Evolutionary conservation across 345 rosid species (phyloP).

Genomic region (Linum trigynum): DNA sequence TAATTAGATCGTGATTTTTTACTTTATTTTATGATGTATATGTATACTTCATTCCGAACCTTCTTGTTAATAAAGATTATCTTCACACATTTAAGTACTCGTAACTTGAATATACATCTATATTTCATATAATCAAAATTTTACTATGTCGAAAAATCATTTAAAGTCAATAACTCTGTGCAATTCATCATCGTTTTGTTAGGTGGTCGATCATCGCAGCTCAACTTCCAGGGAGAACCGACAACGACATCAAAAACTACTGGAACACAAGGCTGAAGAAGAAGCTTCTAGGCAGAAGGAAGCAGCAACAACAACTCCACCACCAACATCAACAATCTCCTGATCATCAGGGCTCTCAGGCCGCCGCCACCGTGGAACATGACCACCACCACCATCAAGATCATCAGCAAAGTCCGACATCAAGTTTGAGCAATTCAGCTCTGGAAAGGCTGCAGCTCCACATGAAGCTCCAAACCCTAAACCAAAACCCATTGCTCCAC

Average conservation of each 20-base stretch:
- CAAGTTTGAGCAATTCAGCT: constrained; percentile 52
- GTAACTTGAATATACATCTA: neutral
- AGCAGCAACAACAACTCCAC: constrained; percentile 32
- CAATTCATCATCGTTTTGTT: constrained; percentile 8
- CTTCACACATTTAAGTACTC: constrained; percentile 12
- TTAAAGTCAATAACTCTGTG: constrained; percentile 10
- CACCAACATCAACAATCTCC: constrained; percentile 9
- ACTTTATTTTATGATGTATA: no score
- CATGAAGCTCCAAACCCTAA: constrained; percentile 78
- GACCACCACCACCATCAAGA: constrained; percentile 18
- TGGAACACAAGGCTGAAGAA: constrained; percentile 98
- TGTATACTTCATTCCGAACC: no score
- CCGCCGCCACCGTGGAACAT: constrained; percentile 11
- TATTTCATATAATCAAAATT: no score
- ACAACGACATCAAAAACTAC: constrained; percentile 89
- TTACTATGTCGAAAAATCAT: neutral
- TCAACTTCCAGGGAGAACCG: constrained; percentile 97
- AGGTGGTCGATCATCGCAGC: constrained; percentile 99
- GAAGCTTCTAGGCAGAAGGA: constrained; percentile 75
- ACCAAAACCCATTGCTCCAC: constrained; percentile 52
- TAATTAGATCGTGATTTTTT: no score
- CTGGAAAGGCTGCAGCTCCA: constrained; percentile 89
- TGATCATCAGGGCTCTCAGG: neutral
- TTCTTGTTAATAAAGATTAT: neutral
- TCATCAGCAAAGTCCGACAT: constrained; percentile 13